Percentiles rank a stretch among this genome's conserved stretches.
phyloP scores from a whole-genome alignment of 805 yeast genomes.

The Monosporozyma solicola region DNA sequence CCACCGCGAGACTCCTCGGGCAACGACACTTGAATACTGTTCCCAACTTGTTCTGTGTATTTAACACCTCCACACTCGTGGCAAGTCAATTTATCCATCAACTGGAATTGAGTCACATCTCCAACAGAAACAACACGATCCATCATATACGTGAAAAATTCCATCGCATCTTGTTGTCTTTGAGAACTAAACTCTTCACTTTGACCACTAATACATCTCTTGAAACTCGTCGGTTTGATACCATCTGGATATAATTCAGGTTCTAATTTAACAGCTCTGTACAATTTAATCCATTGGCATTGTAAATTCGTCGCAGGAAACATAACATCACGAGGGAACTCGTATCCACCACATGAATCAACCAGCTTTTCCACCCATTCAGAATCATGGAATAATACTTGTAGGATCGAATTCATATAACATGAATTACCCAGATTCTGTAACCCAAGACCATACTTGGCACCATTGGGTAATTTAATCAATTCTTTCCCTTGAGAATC shows the following conservation, averaged over 20 bases:
- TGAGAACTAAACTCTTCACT: conserved; percentile 79
- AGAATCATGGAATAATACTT: conserved; percentile 46
- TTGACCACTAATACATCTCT: conserved; percentile 70
- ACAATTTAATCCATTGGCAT: conserved; percentile 71
- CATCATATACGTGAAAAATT: conserved; percentile 63
- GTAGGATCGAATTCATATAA: conserved; percentile 75
- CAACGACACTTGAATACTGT: conserved; percentile 47
- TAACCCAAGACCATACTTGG: conserved; percentile 64
- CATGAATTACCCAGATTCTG: conserved; percentile 91
- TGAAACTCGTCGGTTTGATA: conserved; percentile 67
- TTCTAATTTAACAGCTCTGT: conserved; percentile 57
- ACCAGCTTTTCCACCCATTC: conserved; percentile 26
- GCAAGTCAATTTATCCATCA: conserved; percentile 53
- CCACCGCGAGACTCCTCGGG: conserved; percentile 37
- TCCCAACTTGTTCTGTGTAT: conserved; percentile 46
- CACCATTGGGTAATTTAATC: conserved; percentile 36
- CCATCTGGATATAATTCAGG: conserved; percentile 58
- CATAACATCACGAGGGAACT: conserved; percentile 32
- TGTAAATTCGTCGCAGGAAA: conserved; percentile 57
- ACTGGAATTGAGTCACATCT: conserved; percentile 34
- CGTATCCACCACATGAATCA: conserved; percentile 12
- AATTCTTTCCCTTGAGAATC: conserved; percentile 59
- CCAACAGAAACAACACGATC: conserved; percentile 46
- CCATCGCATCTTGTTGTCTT: conserved; percentile 93
- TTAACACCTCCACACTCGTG: conserved; percentile 51